Evolutionary conservation across 495 filamentous ascomycete genomes (phyloP), one percentile per base, ranked within the genome.

Genomic region (Amphirosellinia nigrospora): DNA sequence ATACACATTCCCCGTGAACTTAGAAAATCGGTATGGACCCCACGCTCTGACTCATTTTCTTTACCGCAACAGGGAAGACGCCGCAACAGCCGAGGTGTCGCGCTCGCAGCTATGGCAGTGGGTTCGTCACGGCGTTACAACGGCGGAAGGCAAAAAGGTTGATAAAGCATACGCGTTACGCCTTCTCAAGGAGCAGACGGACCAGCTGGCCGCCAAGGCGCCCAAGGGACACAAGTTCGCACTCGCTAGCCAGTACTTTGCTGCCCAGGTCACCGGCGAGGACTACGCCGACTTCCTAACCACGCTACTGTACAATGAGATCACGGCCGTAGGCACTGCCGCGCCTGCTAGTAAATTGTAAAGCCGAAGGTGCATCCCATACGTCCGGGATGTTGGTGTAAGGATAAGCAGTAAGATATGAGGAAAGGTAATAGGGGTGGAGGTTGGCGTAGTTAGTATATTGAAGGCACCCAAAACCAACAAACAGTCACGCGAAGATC

Each of bases 281-380:
- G 93, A 97, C 71, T 97, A 97, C 82, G 94, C 94, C 7, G 96
- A 99, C 79, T 99, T 99, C 84, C 82, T 99, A 86, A 99, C 96
- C 7, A 87, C 88, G 56, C 80, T 99, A 77, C 83, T 99, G 55
- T 99, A 99, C 77, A 93, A 98, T 64, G 96, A 98, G 88, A 98
- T 99, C 76, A 97, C 94, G 15, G 90, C 89, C 55, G 87, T 93
- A 52, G 93, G 94, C 9, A 81, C 82, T 82, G 78, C 93, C 79
- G 78, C 69, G 56, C 85, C 89, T 52, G 93, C 92, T 70, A 89
- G 93, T 21, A 98, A 97, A 39, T 64, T 70, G 60, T 70, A 58
- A 56, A 28, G 38, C 8, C 16, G 15, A 38, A 15, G 19, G 2
- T 55, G n/a, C 16, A 13, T 46, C 5, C 2, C 43, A 46, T 46